Evolutionary conservation across 257 asterid genomes (phyloP).

Genomic region (Petrea volubilis): DNA sequence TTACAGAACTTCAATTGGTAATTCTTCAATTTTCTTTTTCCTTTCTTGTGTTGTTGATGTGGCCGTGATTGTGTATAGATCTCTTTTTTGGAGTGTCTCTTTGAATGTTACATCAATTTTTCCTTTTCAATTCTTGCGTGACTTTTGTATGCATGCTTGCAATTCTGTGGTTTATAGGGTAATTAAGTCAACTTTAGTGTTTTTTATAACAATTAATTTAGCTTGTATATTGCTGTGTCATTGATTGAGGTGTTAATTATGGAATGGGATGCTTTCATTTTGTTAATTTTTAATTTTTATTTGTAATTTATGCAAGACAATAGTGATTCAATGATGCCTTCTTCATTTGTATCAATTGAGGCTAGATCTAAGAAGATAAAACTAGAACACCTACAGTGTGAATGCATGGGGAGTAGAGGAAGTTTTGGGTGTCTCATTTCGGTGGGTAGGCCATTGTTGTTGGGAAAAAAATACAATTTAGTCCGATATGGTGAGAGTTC

Average conservation of each 20-base stretch:
- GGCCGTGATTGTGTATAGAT: not conserved
- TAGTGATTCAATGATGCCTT: not conserved
- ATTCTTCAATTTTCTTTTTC: not conserved
- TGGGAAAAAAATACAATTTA: too few species aligned
- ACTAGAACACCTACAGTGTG: not conserved
- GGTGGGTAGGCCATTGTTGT: too few species aligned
- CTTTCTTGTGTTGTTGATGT: not conserved
- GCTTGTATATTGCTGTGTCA: not conserved
- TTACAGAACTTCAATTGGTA: not conserved
- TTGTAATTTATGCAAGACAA: not conserved
- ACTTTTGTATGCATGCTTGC: not conserved
- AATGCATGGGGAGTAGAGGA: not conserved
- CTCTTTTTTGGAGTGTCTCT: not conserved
- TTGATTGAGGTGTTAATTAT: not conserved
- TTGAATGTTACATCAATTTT: not conserved
- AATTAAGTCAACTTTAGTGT: not conserved
- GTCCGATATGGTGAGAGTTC: too few species aligned
- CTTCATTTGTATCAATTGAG: not conserved
- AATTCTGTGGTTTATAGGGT: not conserved
- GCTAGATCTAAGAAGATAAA: not conserved
- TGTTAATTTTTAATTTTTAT: not conserved
- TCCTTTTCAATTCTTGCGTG: not conserved
- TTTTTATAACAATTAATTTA: not conserved
- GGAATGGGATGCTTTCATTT: not conserved
- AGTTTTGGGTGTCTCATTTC: too few species aligned